phyloP scores from a whole-genome alignment of 345 rosid genomes.

The Populus ilicifolia region DNA sequence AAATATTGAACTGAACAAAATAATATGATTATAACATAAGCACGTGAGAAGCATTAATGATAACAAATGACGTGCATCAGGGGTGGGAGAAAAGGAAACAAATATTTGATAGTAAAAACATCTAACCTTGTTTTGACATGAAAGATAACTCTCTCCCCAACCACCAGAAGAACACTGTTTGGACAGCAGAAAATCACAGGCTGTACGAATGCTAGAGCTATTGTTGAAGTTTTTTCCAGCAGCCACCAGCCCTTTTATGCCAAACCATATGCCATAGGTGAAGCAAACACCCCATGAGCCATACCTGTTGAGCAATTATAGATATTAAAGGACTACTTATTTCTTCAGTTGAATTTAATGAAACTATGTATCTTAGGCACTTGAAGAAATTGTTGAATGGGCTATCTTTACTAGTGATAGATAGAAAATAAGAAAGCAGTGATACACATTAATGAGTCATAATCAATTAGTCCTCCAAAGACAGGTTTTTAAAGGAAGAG shows the following conservation, averaged over 20 bases:
- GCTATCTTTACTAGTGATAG: not conserved
- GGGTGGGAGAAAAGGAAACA: not conserved
- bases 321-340: not conserved
- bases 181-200: conserved; percentile 79
- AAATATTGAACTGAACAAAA: not conserved
- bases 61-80: not conserved
- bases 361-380: not conserved
- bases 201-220: conserved; percentile 60
- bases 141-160: conserved; percentile 98
- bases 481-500: conserved; percentile 3
- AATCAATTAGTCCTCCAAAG: conserved; percentile 2
- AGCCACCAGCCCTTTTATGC: conserved; percentile 71
- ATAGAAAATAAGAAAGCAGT: not conserved
- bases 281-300: conserved; percentile 96
- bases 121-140: conserved; percentile 80
- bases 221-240: conserved; percentile 60
- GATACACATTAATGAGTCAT: not conserved
- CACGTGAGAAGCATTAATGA: not conserved
- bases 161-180: conserved; percentile 83
- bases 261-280: conserved; percentile 84
- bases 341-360: not conserved
- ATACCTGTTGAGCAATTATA: conserved; percentile 50
- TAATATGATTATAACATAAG: not conserved
- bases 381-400: not conserved
- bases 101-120: not conserved